Percentiles rank a stretch among this genome's conserved stretches.
Evolutionary conservation across 2,329 filamentous ascomycete genomes (phyloP).

Genomic region (Didymosphaeria variabile): DNA sequence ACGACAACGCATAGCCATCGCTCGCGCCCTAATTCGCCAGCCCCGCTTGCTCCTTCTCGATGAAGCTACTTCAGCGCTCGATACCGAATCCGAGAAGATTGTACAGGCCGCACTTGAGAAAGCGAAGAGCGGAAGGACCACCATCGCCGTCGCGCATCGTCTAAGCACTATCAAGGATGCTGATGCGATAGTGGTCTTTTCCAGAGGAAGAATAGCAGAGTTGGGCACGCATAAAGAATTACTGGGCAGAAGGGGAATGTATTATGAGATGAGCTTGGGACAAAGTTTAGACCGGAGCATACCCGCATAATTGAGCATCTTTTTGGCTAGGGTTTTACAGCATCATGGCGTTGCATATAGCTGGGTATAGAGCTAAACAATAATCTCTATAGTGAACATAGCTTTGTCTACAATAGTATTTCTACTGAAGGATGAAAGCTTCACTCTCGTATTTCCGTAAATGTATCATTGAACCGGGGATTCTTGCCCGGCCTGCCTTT

Average conservation of each 20-base stretch:
- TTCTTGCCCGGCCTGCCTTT: too few relatives aligned
- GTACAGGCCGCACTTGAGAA: slow-evolving; percentile 83
- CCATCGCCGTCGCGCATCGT: slow-evolving; percentile 91
- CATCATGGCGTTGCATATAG: neutral
- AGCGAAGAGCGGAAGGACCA: slow-evolving; percentile 86
- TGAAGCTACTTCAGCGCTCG: slow-evolving; percentile 48
- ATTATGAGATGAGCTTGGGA: slow-evolving; percentile 56
- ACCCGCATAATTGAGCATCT: slow-evolving; percentile 15
- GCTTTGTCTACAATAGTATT: too few relatives aligned
- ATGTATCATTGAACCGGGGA: neutral
- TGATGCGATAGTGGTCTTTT: slow-evolving; percentile 93
- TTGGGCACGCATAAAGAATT: slow-evolving; percentile 67
- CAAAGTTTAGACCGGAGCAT: slow-evolving; percentile 52
- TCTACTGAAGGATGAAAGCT: neutral
- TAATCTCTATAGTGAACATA: too few relatives aligned
- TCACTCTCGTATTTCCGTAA: neutral
- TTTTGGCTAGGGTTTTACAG: neutral
- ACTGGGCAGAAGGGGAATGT: slow-evolving; percentile 49
- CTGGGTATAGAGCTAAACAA: too few relatives aligned
- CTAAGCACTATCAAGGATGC: slow-evolving; percentile 94
- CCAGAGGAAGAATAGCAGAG: slow-evolving; percentile 85
- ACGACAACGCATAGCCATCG: slow-evolving; percentile 94
- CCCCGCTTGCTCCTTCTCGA: slow-evolving; percentile 75
- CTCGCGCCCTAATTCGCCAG: slow-evolving; percentile 87
- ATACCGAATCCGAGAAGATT: slow-evolving; percentile 68